Base-by-base conservation (phyloP, 2,329 filamentous ascomycete species). In the Drechslerella stenobrocha region DNA sequence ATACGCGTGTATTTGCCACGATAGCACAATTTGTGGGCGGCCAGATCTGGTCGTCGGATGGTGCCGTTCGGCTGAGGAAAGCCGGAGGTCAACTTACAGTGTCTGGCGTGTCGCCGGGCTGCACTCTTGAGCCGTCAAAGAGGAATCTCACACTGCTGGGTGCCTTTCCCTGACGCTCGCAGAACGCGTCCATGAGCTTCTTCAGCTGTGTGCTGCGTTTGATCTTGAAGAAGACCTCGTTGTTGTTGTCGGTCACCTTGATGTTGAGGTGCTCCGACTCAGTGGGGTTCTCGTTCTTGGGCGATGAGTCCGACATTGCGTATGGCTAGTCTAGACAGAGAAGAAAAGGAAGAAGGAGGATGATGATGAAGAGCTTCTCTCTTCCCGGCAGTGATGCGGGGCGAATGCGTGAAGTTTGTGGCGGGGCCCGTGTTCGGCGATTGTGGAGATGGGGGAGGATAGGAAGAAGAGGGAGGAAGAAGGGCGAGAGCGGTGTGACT, bases 191-290 rank as follows among this genome's bases (percentile, higher is more conserved):
- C 93, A 98, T 98, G 57, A 98, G 82, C 81, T 98, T 98, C 80
- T 96, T 93, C 1, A 98, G 84, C 77, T 90, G 89, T 0, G 93
- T 98, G 20, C 87, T 90, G 34, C 91, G 85, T 86, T 98, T 98
- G 80, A 98, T 98, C 82, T 98, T 98, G 82, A 98, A 98, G 78
- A 97, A 98, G 74, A 98, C 92, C 77, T 98, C 93, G 77, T 98
- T 98, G 80, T 96, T 96, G 80, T 95, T 96, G 74, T 98, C 93
- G 0, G 93, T 97, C 11, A 98, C 93, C 77, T 98, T 98, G 80
- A 98, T 97, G 80, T 98, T 98, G 3, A 98, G 81, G 78, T 98
- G 93, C 79, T 97, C 92, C 26, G 80, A 80, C 7, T 40, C 52
- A 23, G 77, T 77, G 15, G 37, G 4, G 15, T 42, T 42, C 53